Evolutionary conservation across 306 rosid genomes (phyloP).

Genomic region (Prunus kanzakura): DNA sequence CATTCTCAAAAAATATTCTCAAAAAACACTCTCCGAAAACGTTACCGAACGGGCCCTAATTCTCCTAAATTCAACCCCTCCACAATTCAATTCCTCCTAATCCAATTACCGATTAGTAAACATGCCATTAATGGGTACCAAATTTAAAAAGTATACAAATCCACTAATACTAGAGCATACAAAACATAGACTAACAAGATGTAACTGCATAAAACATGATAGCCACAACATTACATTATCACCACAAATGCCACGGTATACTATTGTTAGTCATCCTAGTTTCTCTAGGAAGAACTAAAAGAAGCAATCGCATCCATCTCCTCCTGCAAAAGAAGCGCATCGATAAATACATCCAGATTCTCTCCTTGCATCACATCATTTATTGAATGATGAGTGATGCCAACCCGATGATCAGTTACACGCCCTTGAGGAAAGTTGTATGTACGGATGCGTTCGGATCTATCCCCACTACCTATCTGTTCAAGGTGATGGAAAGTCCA

Average conservation of each 20-base stretch:
- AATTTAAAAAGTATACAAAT: too few species aligned
- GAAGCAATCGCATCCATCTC: conserved; percentile 81
- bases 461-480: conserved; percentile 94
- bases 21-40: too few species aligned
- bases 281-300: conserved; percentile 51
- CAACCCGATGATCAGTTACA: conserved; percentile 86
- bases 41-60: too few species aligned
- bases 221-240: too few species aligned
- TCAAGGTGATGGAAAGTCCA: background rate
- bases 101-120: too few species aligned
- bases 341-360: conserved; percentile 67
- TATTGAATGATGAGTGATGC: conserved; percentile 78
- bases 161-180: too few species aligned
- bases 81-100: too few species aligned
- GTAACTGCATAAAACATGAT: too few species aligned
- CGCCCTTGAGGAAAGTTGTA: conserved; percentile 96
- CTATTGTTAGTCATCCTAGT: background rate
- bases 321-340: conserved; percentile 81
- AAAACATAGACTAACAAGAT: too few species aligned
- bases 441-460: conserved; percentile 87
- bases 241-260: background rate
- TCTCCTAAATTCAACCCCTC: too few species aligned
- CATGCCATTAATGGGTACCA: too few species aligned
- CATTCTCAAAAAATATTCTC: too few species aligned
- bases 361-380: conserved; percentile 85